Evolutionary conservation across 306 rosid genomes (phyloP), one percentile per base, ranked within the genome.

Genomic region (Rosa chinensis): DNA sequence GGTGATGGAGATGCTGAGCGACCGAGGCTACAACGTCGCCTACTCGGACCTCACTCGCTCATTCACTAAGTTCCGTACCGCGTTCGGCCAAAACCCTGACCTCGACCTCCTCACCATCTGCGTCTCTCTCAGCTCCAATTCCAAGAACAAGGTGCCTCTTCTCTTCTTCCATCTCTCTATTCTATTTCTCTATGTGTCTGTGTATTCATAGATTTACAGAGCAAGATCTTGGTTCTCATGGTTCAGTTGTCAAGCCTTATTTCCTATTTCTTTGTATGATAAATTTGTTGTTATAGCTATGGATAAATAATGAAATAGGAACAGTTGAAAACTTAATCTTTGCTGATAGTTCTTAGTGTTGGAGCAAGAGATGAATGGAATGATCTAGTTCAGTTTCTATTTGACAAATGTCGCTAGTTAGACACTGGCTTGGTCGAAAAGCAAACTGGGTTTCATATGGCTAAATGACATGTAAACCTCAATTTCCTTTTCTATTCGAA

Each of bases 1-100:
- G 28, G 73, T 75, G 25, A 10, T 77, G 55, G 90, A 89, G 21
- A 87, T 89, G 93, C 89, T 89, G 6, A 52, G 8, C 0, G 93
- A 85, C 58, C 80, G 90, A 63, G 89, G 93, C 70, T 89, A 85
- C 81, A 81, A 56, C n/a, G 90, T 89, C 23, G 49, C 80, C 2
- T 64, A 68, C 28, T 45, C 81, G 0, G 86, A 87, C 17, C 81
- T 89, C 35, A 47, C 81, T 72, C 80, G 75, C 35, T 71, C 93
- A 1, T 82, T 87, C n/a, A 2, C 42, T 3, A 81, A 85, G 7
- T 89, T 87, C 70, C 88, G 78, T 5, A 42, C 80, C n/a, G 63
- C 21, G 17, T 89, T 79, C 9, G 87, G 93, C 25, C 14, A 75
- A 28, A 16, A 67, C 3, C 90, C 93, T 0, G 55, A 89, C 72